Percentiles rank a stretch among this genome's conserved stretches.
These are phyloP conservation scores for Excoecaria agallocha DNA, from an alignment of 345 rosid genomes.

Conservation along the genomic window DNA sequence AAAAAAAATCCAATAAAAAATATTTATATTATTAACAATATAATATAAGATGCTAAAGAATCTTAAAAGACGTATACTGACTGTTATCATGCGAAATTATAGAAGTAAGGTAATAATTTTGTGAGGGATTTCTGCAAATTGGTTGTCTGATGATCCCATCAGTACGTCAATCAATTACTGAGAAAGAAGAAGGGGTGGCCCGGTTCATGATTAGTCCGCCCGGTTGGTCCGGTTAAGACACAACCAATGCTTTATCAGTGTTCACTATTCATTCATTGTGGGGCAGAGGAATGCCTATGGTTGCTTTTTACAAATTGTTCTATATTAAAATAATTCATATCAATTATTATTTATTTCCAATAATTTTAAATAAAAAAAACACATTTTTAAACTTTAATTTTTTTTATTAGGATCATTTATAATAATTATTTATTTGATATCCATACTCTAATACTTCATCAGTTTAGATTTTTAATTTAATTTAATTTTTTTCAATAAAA, in stretches of 20 bases:
- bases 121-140: background rate
- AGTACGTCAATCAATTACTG: background rate
- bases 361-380: too few species aligned
- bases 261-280: background rate
- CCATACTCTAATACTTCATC: too few species aligned
- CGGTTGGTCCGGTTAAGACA: conserved; percentile 12
- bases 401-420: too few species aligned
- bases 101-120: background rate
- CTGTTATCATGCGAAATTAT: background rate
- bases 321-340: too few species aligned
- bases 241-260: conserved; percentile 15
- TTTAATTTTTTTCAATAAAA: too few species aligned
- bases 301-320: too few species aligned
- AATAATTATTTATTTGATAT: too few species aligned
- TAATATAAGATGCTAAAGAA: background rate
- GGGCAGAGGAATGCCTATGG: conserved; percentile 1
- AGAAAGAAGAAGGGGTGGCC: background rate
- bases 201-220: conserved; percentile 22
- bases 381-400: too few species aligned
- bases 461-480: too few species aligned
- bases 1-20: too few species aligned
- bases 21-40: too few species aligned
- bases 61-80: background rate
- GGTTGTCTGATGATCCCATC: background rate
- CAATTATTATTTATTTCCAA: too few species aligned